These are phyloP conservation scores for Pestalotiopsis sp. DNA, from an alignment of 2,329 filamentous ascomycete genomes.

Conservation along the genomic window DNA sequence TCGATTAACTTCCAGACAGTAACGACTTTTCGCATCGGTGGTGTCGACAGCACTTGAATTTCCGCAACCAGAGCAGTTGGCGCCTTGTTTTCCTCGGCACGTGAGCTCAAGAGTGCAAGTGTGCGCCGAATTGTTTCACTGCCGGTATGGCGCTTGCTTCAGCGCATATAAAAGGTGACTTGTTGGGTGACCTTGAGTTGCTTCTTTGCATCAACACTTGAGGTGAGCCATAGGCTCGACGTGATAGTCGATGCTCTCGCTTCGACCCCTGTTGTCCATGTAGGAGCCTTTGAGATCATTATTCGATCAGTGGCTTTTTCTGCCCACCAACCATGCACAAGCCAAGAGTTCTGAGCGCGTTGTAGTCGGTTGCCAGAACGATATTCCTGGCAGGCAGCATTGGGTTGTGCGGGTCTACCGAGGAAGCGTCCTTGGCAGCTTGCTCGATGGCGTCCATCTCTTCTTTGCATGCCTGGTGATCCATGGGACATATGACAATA, in stretches of 20 bases:
- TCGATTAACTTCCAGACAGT: neutral
- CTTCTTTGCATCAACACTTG: neutral
- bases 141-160: no score
- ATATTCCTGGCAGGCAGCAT: slow-evolving; percentile 89
- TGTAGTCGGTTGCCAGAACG: slow-evolving; percentile 74
- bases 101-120: neutral
- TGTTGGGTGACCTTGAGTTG: neutral
- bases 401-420: slow-evolving; percentile 86
- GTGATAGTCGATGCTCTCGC: neutral
- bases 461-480: slow-evolving; percentile 94
- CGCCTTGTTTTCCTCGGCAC: neutral
- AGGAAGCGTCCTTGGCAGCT: slow-evolving; percentile 87
- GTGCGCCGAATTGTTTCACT: neutral
- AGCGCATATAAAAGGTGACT: neutral
- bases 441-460: slow-evolving; percentile 99
- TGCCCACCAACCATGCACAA: slow-evolving; percentile 65
- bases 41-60: neutral
- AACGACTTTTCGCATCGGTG: neutral
- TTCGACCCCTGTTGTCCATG: neutral
- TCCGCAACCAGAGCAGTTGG: neutral
- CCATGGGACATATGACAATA: slow-evolving; percentile 93
- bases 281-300: slow-evolving; percentile 23
- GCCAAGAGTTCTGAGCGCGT: slow-evolving; percentile 62
- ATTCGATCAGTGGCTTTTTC: slow-evolving; percentile 69
- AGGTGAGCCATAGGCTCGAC: neutral